These are phyloP conservation scores for Emergomyces orientalis DNA, from an alignment of 2,329 filamentous ascomycete genomes.

Conservation along the genomic window DNA sequence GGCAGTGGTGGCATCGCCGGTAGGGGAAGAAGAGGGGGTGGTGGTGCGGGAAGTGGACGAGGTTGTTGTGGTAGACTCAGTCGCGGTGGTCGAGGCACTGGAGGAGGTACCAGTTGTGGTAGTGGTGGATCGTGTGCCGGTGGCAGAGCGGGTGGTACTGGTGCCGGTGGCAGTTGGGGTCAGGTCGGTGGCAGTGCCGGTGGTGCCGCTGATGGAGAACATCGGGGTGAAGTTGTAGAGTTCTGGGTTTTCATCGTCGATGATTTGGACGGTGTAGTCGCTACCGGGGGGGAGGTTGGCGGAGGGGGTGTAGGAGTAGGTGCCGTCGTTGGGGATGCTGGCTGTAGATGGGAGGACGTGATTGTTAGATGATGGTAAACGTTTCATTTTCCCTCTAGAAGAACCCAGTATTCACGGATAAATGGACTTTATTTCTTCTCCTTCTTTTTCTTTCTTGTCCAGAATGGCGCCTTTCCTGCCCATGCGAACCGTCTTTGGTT, in stretches of 20 bases:
- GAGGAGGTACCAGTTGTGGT: conserved; percentile 15
- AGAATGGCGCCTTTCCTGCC: too few relatives aligned
- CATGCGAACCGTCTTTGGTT: background rate
- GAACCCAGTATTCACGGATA: background rate
- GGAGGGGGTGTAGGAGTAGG: conserved; percentile 41
- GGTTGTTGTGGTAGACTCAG: background rate
- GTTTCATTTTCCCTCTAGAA: background rate
- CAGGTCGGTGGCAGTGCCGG: conserved; percentile 28
- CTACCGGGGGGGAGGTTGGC: conserved; percentile 32
- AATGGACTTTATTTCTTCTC: background rate
- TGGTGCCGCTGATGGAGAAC: conserved; percentile 42
- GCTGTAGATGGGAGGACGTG: conserved; percentile 25
- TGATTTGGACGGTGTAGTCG: conserved; percentile 47
- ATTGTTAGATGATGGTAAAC: background rate
- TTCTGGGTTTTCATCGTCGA: conserved; percentile 36
- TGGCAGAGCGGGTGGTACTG: conserved; percentile 19
- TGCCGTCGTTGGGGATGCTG: conserved; percentile 41
- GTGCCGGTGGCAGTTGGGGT: conserved; percentile 21
- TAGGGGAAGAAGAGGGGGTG: background rate
- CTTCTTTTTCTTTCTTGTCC: too few relatives aligned
- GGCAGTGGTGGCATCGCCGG: background rate
- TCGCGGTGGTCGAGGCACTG: conserved; percentile 16
- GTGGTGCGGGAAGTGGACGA: conserved; percentile 2
- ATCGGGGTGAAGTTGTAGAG: conserved; percentile 45
- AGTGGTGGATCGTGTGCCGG: conserved; percentile 18